Base-by-base conservation (phyloP, 768 basidiomycete genomes). In the Amanita polypyramis region DNA sequence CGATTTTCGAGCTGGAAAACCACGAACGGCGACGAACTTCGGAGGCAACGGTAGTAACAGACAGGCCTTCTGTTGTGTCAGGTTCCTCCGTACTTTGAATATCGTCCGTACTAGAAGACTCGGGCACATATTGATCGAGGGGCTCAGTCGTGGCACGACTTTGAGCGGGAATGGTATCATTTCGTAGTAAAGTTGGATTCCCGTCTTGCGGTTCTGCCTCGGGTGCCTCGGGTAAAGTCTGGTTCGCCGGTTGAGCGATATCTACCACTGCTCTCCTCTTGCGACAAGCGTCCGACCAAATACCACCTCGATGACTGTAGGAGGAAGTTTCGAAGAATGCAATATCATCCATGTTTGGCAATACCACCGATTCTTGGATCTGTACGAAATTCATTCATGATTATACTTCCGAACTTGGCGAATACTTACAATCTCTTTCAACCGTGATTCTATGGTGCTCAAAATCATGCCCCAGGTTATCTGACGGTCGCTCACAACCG, bases 341-440 rank as follows among this genome's bases (percentile, higher is more conserved):
- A 51, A 98, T 86, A 58, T 99, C 96, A 62, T 99, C 96, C 92
- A 97, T 96, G 65, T 96, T 90, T 4, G 96, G 96, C 61, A 94
- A 67, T 15, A 99, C 96, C 15, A 98, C 77, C 0, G 93, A 93
- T 55, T 99, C 95, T 56, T 80, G 76, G 49, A 98, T 88, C 94
- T 98, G 57, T 14, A 45, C 51, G 33, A 34, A 32, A 2, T 47
- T 39, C 47, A 50, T 46, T 41, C 50, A 23, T 27, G 25, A 7
- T 7, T 48, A 17, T 41, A 40, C 14, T 10, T 38, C 27, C 9
- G 29, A 21, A 5, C 25, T 35, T 12, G 41, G 36, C 15, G 5
- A 38, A 36, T 32, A 61, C 70, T 73, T 76, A 93, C 92, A 52
- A 90, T 83, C 60, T 94, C 88, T 65, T 85, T 82, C 55, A 99